Conservation (phyloP, 2,329 filamentous ascomycete genomes). For the Colletotrichum tropicicola region DNA sequence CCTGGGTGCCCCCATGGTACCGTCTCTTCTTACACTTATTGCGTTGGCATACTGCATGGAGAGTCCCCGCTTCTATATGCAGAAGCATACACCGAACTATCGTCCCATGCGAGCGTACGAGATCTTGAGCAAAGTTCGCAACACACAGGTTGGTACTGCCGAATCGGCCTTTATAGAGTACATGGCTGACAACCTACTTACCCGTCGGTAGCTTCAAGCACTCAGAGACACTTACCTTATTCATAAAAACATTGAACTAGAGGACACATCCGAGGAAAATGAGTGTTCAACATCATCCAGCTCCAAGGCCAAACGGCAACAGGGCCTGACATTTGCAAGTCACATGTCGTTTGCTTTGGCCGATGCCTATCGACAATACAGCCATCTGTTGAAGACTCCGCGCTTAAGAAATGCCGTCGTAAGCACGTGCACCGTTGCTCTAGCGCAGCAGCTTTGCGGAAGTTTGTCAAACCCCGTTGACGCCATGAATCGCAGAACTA, state of each 20-base stretch:
- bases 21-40: not conserved
- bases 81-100: not conserved
- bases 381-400: not conserved
- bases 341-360: not conserved
- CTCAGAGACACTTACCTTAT: not conserved
- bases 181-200: too few species aligned
- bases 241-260: not conserved
- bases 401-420: not conserved
- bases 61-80: slow-evolving; percentile 4
- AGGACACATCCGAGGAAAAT: too few species aligned
- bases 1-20: not conserved
- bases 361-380: not conserved
- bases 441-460: not conserved
- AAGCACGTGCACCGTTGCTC: not conserved
- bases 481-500: not conserved
- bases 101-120: not conserved
- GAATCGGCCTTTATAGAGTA: too few species aligned
- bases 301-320: not conserved
- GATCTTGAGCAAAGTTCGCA: not conserved
- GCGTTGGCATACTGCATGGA: slow-evolving; percentile 1
- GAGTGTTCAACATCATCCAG: not conserved
- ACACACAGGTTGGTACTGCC: not conserved
- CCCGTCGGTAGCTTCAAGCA: not conserved
- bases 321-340: not conserved
- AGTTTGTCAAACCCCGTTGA: not conserved